These are phyloP conservation scores for Lanzia echinophila DNA, from an alignment of 2,329 filamentous ascomycete species.

Conservation along the genomic window DNA sequence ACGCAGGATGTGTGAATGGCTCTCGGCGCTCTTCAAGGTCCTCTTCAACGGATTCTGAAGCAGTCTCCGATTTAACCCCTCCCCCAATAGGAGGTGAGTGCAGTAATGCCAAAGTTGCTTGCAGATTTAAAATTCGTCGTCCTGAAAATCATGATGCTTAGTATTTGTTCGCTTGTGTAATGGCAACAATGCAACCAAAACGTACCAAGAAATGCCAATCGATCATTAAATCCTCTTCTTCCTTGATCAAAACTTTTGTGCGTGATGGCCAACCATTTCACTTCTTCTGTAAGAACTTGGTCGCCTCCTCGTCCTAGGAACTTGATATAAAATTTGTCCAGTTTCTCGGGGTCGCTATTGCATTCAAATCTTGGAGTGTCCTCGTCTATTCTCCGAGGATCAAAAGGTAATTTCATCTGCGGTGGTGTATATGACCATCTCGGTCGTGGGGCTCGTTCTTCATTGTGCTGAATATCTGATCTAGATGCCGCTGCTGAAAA, in stretches of 20 bases:
- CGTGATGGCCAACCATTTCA: slow-evolving; percentile 94
- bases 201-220: slow-evolving; percentile 80
- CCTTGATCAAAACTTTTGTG: slow-evolving; percentile 99
- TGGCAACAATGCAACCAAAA: slow-evolving; percentile 8
- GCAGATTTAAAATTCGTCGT: slow-evolving; percentile 51
- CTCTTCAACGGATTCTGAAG: slow-evolving; percentile 25
- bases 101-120: slow-evolving; percentile 57
- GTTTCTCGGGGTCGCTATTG: slow-evolving; percentile 65
- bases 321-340: slow-evolving; percentile 72
- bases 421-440: slow-evolving; percentile 67
- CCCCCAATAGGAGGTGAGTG: too few relatives aligned
- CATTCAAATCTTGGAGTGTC: slow-evolving; percentile 53
- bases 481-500: slow-evolving; percentile 22
- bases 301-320: slow-evolving; percentile 70
- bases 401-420: slow-evolving; percentile 62
- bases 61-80: too few relatives aligned
- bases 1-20: slow-evolving; percentile 63
- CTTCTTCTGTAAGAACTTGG: slow-evolving; percentile 73
- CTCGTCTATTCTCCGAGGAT: slow-evolving; percentile 41
- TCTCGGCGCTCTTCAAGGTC: slow-evolving; percentile 46
- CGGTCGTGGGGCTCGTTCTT: slow-evolving; percentile 38
- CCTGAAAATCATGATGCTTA: slow-evolving; percentile 36
- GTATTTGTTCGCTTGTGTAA: slow-evolving; percentile 5
- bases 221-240: slow-evolving; percentile 87
- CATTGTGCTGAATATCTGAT: slow-evolving; percentile 28